phyloP scores from a whole-genome alignment of 2,329 filamentous ascomycete species.

The Aspergillus quadrilineatus region DNA sequence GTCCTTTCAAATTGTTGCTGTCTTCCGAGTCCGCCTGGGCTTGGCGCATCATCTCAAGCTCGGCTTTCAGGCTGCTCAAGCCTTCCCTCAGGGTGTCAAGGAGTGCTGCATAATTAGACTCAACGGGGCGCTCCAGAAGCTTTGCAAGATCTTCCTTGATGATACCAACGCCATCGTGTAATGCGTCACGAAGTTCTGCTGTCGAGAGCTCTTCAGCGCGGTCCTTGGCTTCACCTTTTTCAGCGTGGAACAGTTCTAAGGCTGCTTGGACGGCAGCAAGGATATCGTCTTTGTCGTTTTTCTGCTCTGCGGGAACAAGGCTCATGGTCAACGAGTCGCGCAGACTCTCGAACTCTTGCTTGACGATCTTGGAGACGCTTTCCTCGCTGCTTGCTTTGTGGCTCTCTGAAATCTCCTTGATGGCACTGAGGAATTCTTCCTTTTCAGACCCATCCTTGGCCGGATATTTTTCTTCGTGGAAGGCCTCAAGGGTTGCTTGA shows the following conservation, averaged over 20 bases:
- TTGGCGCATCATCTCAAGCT: constrained; percentile 76
- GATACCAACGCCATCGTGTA: constrained; percentile 69
- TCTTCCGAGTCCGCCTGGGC: constrained; percentile 50
- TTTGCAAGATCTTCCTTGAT: constrained; percentile 73
- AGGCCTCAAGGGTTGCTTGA: constrained; percentile 43
- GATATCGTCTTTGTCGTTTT: constrained; percentile 41
- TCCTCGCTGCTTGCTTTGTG: constrained; percentile 31
- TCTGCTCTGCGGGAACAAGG: constrained; percentile 40
- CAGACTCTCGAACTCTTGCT: constrained; percentile 61
- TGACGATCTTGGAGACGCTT: constrained; percentile 48
- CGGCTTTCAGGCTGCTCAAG: constrained; percentile 69
- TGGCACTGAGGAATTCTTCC: constrained; percentile 61
- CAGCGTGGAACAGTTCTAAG: constrained; percentile 44
- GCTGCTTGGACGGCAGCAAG: constrained; percentile 52
- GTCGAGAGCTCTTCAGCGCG: constrained; percentile 55
- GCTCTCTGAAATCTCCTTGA: constrained; percentile 50
- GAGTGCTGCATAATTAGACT: constrained; percentile 86
- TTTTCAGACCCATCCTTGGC: constrained; percentile 56
- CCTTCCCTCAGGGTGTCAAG: constrained; percentile 84
- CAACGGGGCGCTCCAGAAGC: constrained; percentile 73
- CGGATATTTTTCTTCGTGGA: constrained; percentile 53
- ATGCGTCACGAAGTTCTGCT: constrained; percentile 60
- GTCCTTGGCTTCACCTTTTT: constrained; percentile 34
- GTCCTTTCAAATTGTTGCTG: constrained; percentile 50
- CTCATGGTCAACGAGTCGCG: constrained; percentile 47